Percentiles rank a stretch among this genome's conserved stretches.
These are phyloP conservation scores for Candida sojae DNA, from an alignment of 1,139 yeast species.

Conservation along the genomic window DNA sequence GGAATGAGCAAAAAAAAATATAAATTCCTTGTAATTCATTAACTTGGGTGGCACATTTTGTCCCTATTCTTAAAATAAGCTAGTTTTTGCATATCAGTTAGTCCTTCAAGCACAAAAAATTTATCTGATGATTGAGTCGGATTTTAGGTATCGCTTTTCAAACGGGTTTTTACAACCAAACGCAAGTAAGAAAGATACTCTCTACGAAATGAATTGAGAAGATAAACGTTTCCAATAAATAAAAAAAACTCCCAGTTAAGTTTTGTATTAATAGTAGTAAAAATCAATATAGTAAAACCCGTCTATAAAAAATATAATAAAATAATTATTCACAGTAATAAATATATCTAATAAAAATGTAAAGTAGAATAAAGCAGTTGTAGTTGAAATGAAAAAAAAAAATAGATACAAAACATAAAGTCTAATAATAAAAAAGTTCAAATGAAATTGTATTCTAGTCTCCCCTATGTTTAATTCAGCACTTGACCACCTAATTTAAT, in stretches of 20 bases:
- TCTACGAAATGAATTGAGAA: background rate
- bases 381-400: background rate
- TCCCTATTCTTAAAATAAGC: too few relatives aligned
- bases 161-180: too few relatives aligned
- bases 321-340: background rate
- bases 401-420: background rate
- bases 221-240: background rate
- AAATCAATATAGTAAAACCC: background rate
- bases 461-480: background rate
- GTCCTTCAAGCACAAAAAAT: too few relatives aligned
- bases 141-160: too few relatives aligned
- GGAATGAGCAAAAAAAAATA: too few relatives aligned
- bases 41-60: too few relatives aligned
- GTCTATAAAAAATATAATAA: background rate
- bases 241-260: background rate
- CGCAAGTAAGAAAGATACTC: too few relatives aligned
- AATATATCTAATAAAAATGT: background rate
- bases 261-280: background rate
- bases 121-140: too few relatives aligned
- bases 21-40: too few relatives aligned
- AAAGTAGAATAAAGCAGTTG: background rate
- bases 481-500: slow-evolving; percentile 12
- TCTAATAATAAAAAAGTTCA: background rate
- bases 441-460: background rate
- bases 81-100: too few relatives aligned